Evolutionary conservation across 495 filamentous ascomycete genomes (phyloP).

Genomic region (Xylaria curta): DNA sequence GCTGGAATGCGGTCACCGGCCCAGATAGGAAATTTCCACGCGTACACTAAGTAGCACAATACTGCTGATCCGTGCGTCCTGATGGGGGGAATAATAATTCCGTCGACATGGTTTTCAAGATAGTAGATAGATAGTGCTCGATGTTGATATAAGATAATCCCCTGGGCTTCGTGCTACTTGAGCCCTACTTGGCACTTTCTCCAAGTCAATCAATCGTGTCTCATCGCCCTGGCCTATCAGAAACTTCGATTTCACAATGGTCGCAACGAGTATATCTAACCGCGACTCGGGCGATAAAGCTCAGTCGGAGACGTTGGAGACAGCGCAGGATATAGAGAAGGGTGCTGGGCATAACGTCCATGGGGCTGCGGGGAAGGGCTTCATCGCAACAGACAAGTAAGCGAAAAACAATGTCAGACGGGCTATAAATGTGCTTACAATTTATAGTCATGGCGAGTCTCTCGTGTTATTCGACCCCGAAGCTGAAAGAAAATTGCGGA

Average conservation of each 20-base stretch:
- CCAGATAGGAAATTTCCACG: conserved; percentile 5
- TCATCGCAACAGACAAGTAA: conserved; percentile 66
- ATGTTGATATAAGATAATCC: conserved; percentile 7
- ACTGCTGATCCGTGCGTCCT: not conserved
- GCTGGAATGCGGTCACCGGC: not conserved
- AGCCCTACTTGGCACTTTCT: not conserved
- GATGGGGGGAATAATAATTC: not conserved
- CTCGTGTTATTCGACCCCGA: conserved; percentile 63
- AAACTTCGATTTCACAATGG: not conserved
- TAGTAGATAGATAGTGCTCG: not conserved
- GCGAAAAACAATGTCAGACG: conserved; percentile 15
- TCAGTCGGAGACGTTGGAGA: conserved; percentile 8
- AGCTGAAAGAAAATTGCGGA: conserved; percentile 62
- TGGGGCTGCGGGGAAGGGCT: conserved; percentile 59
- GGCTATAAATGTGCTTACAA: conserved; percentile 13
- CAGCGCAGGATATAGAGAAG: conserved; percentile 18
- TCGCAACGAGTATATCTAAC: not conserved
- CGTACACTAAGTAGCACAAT: not conserved
- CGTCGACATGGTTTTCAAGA: not conserved
- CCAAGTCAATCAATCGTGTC: not conserved
- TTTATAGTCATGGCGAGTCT: conserved; percentile 57
- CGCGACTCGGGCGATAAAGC: conserved; percentile 3
- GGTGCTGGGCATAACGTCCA: not conserved
- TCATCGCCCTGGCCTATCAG: not conserved
- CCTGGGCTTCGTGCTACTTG: not conserved